phyloP scores from a whole-genome alignment of 2,329 filamentous ascomycete genomes.

The Corinectria fuckeliana region DNA sequence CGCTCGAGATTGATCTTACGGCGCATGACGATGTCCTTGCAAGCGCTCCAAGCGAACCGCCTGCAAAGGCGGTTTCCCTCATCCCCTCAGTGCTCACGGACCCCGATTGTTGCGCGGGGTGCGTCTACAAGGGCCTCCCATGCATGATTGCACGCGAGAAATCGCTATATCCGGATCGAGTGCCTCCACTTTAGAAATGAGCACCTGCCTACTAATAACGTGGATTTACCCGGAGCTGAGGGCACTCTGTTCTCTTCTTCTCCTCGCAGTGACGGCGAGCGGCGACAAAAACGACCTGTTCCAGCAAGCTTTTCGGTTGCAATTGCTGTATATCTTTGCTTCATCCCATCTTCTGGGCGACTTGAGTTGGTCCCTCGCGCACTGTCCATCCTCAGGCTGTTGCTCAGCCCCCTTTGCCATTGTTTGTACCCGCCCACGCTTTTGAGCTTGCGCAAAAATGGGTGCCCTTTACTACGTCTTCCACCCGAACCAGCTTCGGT shows the following conservation, averaged over 20 bases:
- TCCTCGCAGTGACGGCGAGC: constrained; percentile 26
- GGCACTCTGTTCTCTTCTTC: constrained; percentile 26
- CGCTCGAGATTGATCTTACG: not conserved
- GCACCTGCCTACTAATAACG: constrained; percentile 34
- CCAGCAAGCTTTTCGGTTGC: constrained; percentile 27
- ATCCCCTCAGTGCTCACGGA: not conserved
- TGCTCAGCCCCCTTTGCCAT: constrained; percentile 4
- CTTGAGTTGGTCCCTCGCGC: constrained; percentile 21
- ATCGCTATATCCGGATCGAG: constrained; percentile 31
- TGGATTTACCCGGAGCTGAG: constrained; percentile 40
- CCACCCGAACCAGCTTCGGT: constrained; percentile 79
- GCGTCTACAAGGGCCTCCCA: constrained; percentile 18
- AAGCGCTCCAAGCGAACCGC: not conserved
- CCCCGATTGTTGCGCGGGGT: constrained; percentile 11
- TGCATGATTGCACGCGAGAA: not conserved
- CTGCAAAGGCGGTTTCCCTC: not conserved
- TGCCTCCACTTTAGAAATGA: constrained; percentile 37
- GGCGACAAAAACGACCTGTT: constrained; percentile 29
- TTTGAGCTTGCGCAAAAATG: constrained; percentile 53
- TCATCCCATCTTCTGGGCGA: constrained; percentile 23
- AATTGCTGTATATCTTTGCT: constrained; percentile 31
- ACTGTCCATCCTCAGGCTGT: constrained; percentile 28
- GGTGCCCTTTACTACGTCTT: constrained; percentile 73
- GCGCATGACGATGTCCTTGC: not conserved
- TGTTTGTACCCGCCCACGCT: constrained; percentile 15